Evolutionary conservation across 164 flowering plant genomes (phyloP), one percentile per base, ranked within the genome.

Genomic region (Aristolochia contorta): DNA sequence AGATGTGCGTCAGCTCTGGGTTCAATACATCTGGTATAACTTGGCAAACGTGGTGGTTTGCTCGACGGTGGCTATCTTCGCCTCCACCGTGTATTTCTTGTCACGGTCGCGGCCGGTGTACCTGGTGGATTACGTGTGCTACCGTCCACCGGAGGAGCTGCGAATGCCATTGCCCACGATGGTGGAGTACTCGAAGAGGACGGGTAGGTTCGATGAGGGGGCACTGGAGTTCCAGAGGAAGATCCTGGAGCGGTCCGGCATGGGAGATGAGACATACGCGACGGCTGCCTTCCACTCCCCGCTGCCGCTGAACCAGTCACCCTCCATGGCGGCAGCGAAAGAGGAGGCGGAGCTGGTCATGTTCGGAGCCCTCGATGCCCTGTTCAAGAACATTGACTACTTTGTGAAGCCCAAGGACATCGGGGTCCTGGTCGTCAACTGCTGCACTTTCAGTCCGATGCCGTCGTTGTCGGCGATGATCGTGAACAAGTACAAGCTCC

Each of bases 11-110:
- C 79, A 75, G 5, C 74, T 86, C 1, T 86, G 85, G 86, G 62
- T 80, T 27, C 83, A 82, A 23, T 80, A 82, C n/a, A n/a, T n/a
- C 16, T 78, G 80, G 57, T 79, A 75, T 65, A 80, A 87, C 60
- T 85, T 83, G 22, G 77, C 82, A 49, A 65, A 69, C 27, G 82
- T 83, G 63, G 63, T 88, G 0, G 16, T 71, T 20, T 71, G 74
- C 61, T 80, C 86, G 0, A 73, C 63, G 15, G 27, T 82, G 22
- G 64, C 81, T 7, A 78, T 74, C 1, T 77, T 79, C 43, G 72
- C 64, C 14, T 61, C 69, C 45, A 74, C 80, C 2, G 60, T 74
- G 16, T 77, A 76, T 67, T 52, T 72, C 69, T 67, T 77, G 74
- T 70, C 80, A 18, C 70, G 83, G 0, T 75, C 80, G 16, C 58